Base-by-base conservation (phyloP, 768 basidiomycete genomes). In the Tulasnella sp. region DNA sequence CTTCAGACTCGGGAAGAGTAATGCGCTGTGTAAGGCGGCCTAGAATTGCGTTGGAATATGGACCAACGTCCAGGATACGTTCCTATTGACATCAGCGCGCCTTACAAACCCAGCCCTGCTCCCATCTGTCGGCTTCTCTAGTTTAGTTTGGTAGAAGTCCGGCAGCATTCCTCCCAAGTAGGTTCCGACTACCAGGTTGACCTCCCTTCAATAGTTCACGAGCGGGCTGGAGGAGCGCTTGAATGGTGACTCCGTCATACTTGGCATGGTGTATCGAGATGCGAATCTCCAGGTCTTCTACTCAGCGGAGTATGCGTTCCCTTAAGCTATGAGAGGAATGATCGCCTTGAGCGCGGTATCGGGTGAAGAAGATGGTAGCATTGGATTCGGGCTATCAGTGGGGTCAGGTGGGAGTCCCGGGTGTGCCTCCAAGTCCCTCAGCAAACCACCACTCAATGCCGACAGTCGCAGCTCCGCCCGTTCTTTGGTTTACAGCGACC, bases 261-360 rank as follows among this genome's bases (percentile, higher is more conserved):
- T 96, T 91, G 73, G 81, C 79, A 2, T 93, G 71, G 87, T 85
- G 82, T 94, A 94, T 80, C 96, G 88, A 3, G 96, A 91, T 5
- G 94, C 94, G 79, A 97, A 97, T 22, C 96, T 98, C 36, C 97
- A 89, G 12, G 96, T 94, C 84, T 98, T 98, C 83, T 98, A 96
- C 80, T 98, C 97, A 0, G 96, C 96, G 78, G 96, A 94, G 82
- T 97, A 97, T 5, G 58, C 58, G 67, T 69, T 67, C 12, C 64
- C 67, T 40, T 39, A 31, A 11, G 40, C 39, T 31, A 76, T 54
- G 25, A 69, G 67, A 29, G 75, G 75, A n/a, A 52, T 25, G 39
- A 76, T 68, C 0, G 67, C 42, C 38, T 67, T 68, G 75, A 76
- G 64, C 12, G 75, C 67, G 19, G 75, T 69, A 6, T 37, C 67